Base-by-base conservation (phyloP, 768 basidiomycete genomes). In the Boletus sp. region DNA sequence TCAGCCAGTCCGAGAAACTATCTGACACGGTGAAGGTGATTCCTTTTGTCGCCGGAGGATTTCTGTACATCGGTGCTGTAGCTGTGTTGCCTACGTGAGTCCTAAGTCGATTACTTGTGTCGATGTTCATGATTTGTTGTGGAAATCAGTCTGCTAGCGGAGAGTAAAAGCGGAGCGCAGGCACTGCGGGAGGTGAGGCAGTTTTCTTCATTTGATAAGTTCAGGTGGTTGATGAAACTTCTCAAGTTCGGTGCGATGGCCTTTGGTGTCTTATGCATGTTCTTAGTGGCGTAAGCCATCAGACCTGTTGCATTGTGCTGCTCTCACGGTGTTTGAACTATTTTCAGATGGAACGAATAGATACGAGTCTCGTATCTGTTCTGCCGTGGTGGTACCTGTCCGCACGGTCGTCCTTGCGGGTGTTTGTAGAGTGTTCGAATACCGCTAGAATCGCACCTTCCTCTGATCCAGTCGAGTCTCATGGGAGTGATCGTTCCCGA, bases 21-120 rank as follows among this genome's bases (percentile, higher is more conserved):
- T 29, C 52, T 62, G 25, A 46, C 51, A 40, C 34, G 57, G 32
- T 51, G 56, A 60, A 92, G 90, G 89, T 93, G 43, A 91, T 93
- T 58, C 90, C 90, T 15, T 91, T 90, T 66, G 90, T 92, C 42
- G 90, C 91, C 33, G 91, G 91, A 59, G 92, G 92, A 17, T 97
- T 95, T 75, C 75, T 96, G 64, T 95, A 94, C 72, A 94, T 96
- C 66, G 93, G 92, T 27, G 90, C 90, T 30, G 93, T 95, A 53
- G 91, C 92, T 45, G 92, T 94, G 56, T 75, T 94, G 55, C 93
- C 93, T 62, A 90, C 88, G 90, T 92, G 79, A 66, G 88, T 62
- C 79, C 19, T 27, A 29, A 33, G 23, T 54, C 55, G 57, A 41
- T 56, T 50, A 39, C 15, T 50, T 10, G 46, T 32, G 51, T 40